Base-by-base conservation (phyloP, 495 filamentous ascomycete species). In the Aspergillus sparsus region DNA sequence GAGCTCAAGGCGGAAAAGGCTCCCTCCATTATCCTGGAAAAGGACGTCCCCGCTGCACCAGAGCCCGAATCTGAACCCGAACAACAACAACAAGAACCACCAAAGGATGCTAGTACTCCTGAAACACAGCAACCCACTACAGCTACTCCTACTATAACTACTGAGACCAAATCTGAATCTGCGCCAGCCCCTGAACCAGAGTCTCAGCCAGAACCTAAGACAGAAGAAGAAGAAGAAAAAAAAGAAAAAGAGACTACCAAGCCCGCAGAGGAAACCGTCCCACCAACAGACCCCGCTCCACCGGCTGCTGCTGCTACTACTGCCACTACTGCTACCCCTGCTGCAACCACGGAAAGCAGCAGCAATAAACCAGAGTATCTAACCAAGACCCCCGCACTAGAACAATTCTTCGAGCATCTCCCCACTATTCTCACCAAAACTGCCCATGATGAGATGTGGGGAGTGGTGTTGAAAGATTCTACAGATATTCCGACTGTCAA, bases 371-470 rank as follows among this genome's bases (percentile, higher is more conserved):
- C 74, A 12, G 68, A 65, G 12, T 80, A 78, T 44, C 62, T 80
- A 49, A 69, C 66, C 44, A 78, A 73, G 11, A 72, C 69, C 49
- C 72, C 76, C 2, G 68, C 66, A 9, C 62, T 80, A 51, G 57
- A 49, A 37, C 62, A 75, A 55, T 68, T 80, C 56, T 79, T 79
- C 39, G 68, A 74, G 6, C 63, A 69, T 10, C 73, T 80, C 10
- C 73, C 75, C 4, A 36, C 60, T 44, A 76, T 88, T 55, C 68
- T 86, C 50, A 66, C 68, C 31, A 74, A 77, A 35, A 73, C 81
- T 7, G 74, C 74, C 32, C 80, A 93, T 66, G 68, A 73, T 41
- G 89, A 94, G 71, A 85, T 95, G 77, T 96, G 91, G 86, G 92
- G 92, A 11, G 82, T 96, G 8, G 57, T 70, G 36, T 71, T 84